Evolutionary conservation across 2,329 filamentous ascomycete species (phyloP), one percentile per base, ranked within the genome.

Genomic region (Scytalidium sp.): DNA sequence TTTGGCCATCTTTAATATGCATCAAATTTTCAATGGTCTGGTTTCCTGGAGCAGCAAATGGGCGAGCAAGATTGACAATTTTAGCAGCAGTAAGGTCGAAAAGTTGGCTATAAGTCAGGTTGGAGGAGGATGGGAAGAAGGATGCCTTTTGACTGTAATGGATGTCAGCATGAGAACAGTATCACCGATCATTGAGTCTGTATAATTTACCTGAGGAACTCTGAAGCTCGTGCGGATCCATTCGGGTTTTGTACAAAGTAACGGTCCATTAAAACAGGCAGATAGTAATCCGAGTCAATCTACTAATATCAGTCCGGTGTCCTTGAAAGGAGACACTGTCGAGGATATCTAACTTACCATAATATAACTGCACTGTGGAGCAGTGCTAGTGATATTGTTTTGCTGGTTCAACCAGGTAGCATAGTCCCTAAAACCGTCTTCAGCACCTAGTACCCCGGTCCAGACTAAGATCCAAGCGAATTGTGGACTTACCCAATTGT

Each of bases 271-370:
- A 82, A 63, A 4, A 84, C 67, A 0, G 79, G 79, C 0, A 86
- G 71, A 51, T 74, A 82, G 56, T 78, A 85, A 55, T 86, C 81
- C 0, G 82, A 80, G 54, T 86, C 83, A 23, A 87, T 68, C 78
- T 68, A 27, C 15, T 10, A 11, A 10, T 6, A 19, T 57, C 21
- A 55, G 50, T 13, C 32, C 39, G 15, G 17, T 6, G n/a, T 17
- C 19, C 2, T 10, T 8, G 62, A 61, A 27, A 58, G n/a, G 32
- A 36, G 13, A n/a, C 13, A 36, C 32, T 9, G 13, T 36, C 32
- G 13, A 36, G 17, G 11, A 3, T 21, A 11, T 17, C 4, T 10
- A 40, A 22, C 46, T 55, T 45, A 64, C 68, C 75, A 84, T 84
- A 19, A 76, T 76, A 57, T 84, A 84, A 41, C 77, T 75, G 54